Evolutionary conservation across 768 basidiomycete species (phyloP), one percentile per base, ranked within the genome.

Genomic region (Paxillus rubicundulus): DNA sequence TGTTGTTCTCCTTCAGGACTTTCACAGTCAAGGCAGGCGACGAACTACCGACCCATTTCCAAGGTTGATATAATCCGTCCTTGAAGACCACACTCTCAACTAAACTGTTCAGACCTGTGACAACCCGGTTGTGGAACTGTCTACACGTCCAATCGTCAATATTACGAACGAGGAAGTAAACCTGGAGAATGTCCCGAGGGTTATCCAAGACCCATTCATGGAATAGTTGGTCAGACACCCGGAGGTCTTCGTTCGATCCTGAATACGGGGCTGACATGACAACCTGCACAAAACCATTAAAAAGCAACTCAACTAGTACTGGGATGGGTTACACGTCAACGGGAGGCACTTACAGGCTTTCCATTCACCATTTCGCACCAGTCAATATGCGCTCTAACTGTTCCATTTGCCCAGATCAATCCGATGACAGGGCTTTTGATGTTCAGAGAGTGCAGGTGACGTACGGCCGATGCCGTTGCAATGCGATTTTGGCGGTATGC

Each of bases 401-500:
- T 72, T 16, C 77, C 77, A 39, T 75, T 74, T 8, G 79, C 72
- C 80, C 80, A 82, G 14, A 82, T 74, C 5, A 83, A 63, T 6
- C 81, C 82, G 49, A 82, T 73, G 2, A 83, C 71, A 2, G 81
- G 81, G 5, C 73, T 74, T 7, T 60, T 53, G 9, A 83, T 66
- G 37, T 68, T 65, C 21, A 81, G 60, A 14, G 80, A 77, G 45
- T 79, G 72, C 20, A 82, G 64, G 58, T 82, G 82, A 2, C 82
- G 74, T 2, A 70, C 73, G 5, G 74, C 74, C 4, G 79, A 71
- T 10, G 81, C 72, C 4, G 79, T 81, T 1, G 81, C 69, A 69
- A 83, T 81, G 24, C 82, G 69, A 59, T 83, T 83, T 62, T 82
- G 82, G 20, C 82, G 67, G 59, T 81, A 81, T 1, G 82, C 82